Evolutionary conservation across 768 basidiomycete species (phyloP).

Genomic region (Mycena chlorophos): DNA sequence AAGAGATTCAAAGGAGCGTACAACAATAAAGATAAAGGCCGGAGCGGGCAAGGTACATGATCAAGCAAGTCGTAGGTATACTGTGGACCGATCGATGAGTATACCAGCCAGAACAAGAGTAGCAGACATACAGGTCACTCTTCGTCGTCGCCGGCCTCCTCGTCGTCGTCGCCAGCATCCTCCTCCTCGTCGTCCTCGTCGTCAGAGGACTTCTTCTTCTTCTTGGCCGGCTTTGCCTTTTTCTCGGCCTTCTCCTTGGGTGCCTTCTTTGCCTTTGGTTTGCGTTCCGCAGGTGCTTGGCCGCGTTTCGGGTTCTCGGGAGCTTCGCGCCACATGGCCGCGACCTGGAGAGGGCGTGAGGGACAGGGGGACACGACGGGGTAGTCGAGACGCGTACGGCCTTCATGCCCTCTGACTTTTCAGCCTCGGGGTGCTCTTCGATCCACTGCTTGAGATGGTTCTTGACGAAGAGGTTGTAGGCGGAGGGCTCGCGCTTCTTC

Average conservation of each 20-base stretch:
- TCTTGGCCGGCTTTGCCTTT: not conserved
- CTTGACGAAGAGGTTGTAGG: conserved; percentile 5
- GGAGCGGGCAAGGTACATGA: not conserved
- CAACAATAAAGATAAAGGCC: not conserved
- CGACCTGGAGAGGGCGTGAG: not conserved
- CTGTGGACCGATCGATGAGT: not conserved
- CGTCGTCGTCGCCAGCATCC: conserved; percentile 1
- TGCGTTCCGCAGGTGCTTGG: not conserved
- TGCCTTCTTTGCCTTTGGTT: conserved; percentile 1
- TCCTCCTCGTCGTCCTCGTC: conserved; percentile 6
- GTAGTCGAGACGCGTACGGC: conserved; percentile 1
- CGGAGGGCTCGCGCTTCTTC: conserved; percentile 6
- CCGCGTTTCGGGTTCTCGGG: conserved; percentile 12
- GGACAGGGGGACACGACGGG: not conserved
- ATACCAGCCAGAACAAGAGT: not conserved
- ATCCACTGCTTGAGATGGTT: conserved; percentile 1
- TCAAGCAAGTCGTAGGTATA: not conserved
- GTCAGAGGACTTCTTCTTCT: conserved; percentile 1
- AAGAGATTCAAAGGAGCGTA: not conserved
- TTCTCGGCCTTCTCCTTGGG: conserved; percentile 8
- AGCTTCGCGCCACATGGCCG: conserved; percentile 2
- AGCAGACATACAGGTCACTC: not conserved
- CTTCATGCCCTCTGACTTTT: not conserved
- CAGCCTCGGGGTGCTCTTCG: not conserved
- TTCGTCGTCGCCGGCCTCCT: not conserved